A percentile compares a stretch with the other conserved stretches of the same genome.
Conservation (phyloP, 306 rosid species). For the Ochetophila trinervis region DNA sequence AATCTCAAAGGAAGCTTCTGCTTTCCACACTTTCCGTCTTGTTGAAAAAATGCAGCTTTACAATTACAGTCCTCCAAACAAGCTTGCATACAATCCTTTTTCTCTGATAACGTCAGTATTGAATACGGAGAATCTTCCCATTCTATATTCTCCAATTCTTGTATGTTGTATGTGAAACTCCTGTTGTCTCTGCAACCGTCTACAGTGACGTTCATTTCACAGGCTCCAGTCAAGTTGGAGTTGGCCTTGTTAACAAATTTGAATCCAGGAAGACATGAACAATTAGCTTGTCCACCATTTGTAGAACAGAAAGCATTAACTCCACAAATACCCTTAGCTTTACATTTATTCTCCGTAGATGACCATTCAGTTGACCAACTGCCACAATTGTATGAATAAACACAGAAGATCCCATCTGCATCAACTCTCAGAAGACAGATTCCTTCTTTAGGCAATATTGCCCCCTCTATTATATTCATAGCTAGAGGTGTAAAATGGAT, state of each 20-base stretch:
- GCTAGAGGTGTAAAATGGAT: too few relatives aligned
- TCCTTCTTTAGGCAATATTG: too few relatives aligned
- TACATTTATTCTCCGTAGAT: background rate
- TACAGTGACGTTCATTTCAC: constrained; percentile 2
- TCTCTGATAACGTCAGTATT: background rate
- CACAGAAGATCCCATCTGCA: constrained; percentile 11
- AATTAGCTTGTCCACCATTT: background rate
- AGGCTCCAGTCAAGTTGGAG: constrained; percentile 6
- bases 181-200: background rate
- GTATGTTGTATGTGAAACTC: background rate
- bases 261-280: constrained; percentile 18
- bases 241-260: background rate
- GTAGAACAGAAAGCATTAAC: constrained; percentile 11
- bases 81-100: constrained; percentile 12
- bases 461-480: too few relatives aligned
- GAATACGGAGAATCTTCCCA: constrained; percentile 6
- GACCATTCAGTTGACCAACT: constrained; percentile 7
- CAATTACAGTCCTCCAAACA: constrained; percentile 27
- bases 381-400: background rate
- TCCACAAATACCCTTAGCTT: constrained; percentile 4
- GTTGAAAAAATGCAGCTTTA: constrained; percentile 1
- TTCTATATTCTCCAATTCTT: background rate
- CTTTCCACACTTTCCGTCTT: constrained; percentile 7
- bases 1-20: constrained; percentile 28
- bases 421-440: constrained; percentile 11